Base-by-base conservation (phyloP, 73 alveolate species). In the Paramecium tetraurelia region DNA sequence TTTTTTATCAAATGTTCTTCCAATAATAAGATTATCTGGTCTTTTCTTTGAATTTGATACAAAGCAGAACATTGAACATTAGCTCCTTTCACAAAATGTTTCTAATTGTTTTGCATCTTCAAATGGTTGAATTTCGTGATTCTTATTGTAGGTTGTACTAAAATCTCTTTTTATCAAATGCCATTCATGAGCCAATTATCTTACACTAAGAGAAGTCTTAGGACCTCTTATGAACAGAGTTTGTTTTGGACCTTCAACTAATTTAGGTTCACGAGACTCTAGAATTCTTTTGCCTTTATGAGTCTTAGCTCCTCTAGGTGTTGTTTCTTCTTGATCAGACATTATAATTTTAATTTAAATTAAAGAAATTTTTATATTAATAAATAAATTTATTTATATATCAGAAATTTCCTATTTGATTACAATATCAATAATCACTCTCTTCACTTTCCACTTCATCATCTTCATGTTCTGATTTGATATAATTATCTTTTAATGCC, bases 21-120 rank as follows among this genome's bases (percentile, higher is more conserved):
- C 99, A 40, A 96, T 46, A 22, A 93, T 83, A 27, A 96, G 70
- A 72, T 95, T 95, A 83, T 93, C 77, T 18, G 99, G 99, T 59
- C 97, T 92, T 92, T 96, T 96, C 93, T 96, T 96, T 38, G 94
- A 59, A 92, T 93, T 93, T 63, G 93, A 72, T 33, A 95, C 98
- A 71, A 95, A 84, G 50, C 84, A 57, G 69, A 95, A 93, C 68
- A 93, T 59, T 41, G 88, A 46, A 76, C 96, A 92, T 76, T 95
- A 94, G 33, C 92, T 53, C 53, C 87, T 95, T 21, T 48, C 43
- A 11, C 94, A 93, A 18, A 89, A 71, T 20, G 18, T 57, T 86
- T 95, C 98, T 21, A 95, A 76, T 46, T 85, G 85, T 38, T 88
- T 80, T 11, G 41, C 27, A 75, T 95, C 92, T 21, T 95, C 98